These are phyloP conservation scores for Penicillium cataractarum DNA, from an alignment of 495 filamentous ascomycete genomes.

Conservation along the genomic window DNA sequence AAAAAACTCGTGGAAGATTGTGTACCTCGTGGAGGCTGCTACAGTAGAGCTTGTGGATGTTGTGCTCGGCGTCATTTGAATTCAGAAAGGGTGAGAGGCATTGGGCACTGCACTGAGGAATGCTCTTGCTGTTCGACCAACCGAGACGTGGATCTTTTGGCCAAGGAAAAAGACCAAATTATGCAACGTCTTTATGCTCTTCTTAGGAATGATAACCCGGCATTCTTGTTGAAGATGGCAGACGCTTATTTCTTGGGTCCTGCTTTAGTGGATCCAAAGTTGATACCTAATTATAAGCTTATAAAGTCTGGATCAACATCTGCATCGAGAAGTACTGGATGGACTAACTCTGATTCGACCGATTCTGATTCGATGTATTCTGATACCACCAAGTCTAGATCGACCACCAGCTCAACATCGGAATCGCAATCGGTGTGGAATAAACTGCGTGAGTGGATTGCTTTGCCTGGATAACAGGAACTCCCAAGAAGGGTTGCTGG, in stretches of 20 bases:
- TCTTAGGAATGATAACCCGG: background rate
- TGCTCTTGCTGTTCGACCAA: conserved; percentile 13
- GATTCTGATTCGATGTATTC: too few relatives aligned
- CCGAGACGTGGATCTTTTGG: background rate
- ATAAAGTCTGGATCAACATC: too few relatives aligned
- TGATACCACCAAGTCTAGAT: too few relatives aligned
- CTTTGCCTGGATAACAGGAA: too few relatives aligned
- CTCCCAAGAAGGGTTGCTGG: too few relatives aligned
- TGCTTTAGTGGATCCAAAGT: background rate
- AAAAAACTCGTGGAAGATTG: conserved; percentile 12
- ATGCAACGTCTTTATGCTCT: background rate
- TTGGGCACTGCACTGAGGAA: conserved; percentile 9
- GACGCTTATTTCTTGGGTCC: background rate
- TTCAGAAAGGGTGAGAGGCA: background rate
- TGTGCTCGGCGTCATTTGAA: background rate
- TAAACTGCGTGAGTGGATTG: too few relatives aligned
- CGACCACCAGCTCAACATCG: too few relatives aligned
- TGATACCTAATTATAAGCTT: too few relatives aligned
- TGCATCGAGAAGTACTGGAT: too few relatives aligned
- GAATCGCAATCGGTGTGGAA: too few relatives aligned
- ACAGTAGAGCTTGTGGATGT: conserved; percentile 15
- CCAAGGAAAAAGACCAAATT: too few relatives aligned
- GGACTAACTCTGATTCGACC: too few relatives aligned
- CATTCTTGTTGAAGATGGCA: background rate
- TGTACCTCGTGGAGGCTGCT: conserved; percentile 5